Conservation (phyloP, 2,329 filamentous ascomycete species). For the Paecilomyces fulvus region DNA sequence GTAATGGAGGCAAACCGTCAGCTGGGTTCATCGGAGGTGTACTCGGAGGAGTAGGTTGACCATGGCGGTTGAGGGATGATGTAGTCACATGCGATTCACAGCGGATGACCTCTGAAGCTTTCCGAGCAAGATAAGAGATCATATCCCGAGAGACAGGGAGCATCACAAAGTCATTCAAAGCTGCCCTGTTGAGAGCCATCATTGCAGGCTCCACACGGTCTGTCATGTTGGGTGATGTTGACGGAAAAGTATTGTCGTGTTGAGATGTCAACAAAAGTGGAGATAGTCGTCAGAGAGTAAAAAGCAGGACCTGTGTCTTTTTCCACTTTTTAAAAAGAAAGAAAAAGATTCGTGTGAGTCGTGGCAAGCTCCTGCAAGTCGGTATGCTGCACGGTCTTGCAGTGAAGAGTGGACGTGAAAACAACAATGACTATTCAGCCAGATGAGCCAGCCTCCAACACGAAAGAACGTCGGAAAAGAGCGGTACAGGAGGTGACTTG, state of each 20-base stretch:
- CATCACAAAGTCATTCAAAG: slow-evolving; percentile 40
- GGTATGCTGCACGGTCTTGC: background rate
- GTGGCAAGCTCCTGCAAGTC: background rate
- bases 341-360: background rate
- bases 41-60: slow-evolving; percentile 52
- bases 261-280: background rate
- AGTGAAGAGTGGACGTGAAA: slow-evolving; percentile 1
- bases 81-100: slow-evolving; percentile 44
- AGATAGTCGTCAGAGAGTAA: background rate
- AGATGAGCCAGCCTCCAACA: background rate
- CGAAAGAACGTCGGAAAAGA: background rate
- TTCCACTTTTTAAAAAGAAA: background rate
- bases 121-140: slow-evolving; percentile 38
- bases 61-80: slow-evolving; percentile 32
- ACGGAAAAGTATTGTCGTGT: background rate
- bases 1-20: slow-evolving; percentile 46
- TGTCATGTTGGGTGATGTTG: slow-evolving; percentile 6
- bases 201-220: slow-evolving; percentile 11
- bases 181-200: slow-evolving; percentile 28
- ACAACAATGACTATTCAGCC: background rate
- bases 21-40: slow-evolving; percentile 46
- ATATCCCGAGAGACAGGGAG: slow-evolving; percentile 41
- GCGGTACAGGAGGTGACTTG: background rate
- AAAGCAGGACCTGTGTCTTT: background rate
- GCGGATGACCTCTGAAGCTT: slow-evolving; percentile 41